phyloP scores from a whole-genome alignment of 495 filamentous ascomycete genomes.

The Immersiella caudata region DNA sequence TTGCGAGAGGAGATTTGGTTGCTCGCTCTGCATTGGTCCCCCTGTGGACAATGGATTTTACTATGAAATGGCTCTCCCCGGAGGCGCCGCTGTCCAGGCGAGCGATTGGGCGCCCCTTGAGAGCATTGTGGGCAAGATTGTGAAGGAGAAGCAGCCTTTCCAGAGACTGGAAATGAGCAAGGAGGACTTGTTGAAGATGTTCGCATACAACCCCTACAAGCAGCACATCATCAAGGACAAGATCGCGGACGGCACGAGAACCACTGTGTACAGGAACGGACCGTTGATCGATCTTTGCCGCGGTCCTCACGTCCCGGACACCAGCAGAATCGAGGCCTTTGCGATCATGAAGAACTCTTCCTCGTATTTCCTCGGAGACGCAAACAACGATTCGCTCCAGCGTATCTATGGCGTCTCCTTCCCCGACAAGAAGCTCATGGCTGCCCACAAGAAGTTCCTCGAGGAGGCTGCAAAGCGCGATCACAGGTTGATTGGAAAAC shows the following conservation, averaged over 20 bases:
- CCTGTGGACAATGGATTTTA: slow-evolving; percentile 89
- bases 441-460: slow-evolving; percentile 86
- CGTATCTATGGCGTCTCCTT: slow-evolving; percentile 96
- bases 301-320: slow-evolving; percentile 86
- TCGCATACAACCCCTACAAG: slow-evolving; percentile 82
- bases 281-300: slow-evolving; percentile 56
- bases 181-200: slow-evolving; percentile 92
- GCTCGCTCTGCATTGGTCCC: slow-evolving; percentile 88
- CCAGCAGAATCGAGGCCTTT: slow-evolving; percentile 88
- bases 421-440: slow-evolving; percentile 92
- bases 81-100: slow-evolving; percentile 69
- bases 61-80: slow-evolving; percentile 92
- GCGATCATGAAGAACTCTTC: slow-evolving; percentile 92
- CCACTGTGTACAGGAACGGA: slow-evolving; percentile 84
- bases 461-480: slow-evolving; percentile 97
- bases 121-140: slow-evolving; percentile 69
- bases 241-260: slow-evolving; percentile 81
- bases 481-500: slow-evolving; percentile 85
- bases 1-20: slow-evolving; percentile 84
- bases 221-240: slow-evolving; percentile 94
- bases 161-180: slow-evolving; percentile 87
- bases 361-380: slow-evolving; percentile 94
- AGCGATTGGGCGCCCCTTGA: slow-evolving; percentile 82
- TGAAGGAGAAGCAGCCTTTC: slow-evolving; percentile 96
- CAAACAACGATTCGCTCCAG: slow-evolving; percentile 89